Evolutionary conservation across 305 asterid genomes (phyloP).

Genomic region (Fraxinus xanthoxyloides): DNA sequence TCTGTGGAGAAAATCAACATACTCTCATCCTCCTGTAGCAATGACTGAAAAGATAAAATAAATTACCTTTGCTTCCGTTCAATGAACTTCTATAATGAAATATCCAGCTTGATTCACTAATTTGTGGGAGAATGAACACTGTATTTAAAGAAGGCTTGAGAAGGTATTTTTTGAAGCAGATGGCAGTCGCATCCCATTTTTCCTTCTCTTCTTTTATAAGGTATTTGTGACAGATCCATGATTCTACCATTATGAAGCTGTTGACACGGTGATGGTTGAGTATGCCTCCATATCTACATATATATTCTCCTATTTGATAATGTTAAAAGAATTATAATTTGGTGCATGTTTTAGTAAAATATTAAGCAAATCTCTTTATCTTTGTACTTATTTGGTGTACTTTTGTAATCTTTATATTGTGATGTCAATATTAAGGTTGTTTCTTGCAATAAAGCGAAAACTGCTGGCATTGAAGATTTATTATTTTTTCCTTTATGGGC

Average conservation of each 20-base stretch:
- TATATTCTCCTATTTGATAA: not conserved
- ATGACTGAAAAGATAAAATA: not conserved
- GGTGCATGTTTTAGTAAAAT: not conserved
- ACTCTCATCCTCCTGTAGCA: not conserved
- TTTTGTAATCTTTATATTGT: not conserved
- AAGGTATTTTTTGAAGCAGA: not conserved
- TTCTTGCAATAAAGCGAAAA: not conserved
- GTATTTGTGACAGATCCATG: not conserved
- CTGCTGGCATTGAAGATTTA: slow-evolving; percentile 14
- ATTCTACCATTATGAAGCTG: not conserved
- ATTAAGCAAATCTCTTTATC: not conserved
- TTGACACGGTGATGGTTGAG: not conserved
- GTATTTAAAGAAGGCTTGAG: not conserved
- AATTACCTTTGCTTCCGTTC: not conserved
- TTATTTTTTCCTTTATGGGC: slow-evolving; percentile 2
- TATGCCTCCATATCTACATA: not conserved
- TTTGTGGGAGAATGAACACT: not conserved
- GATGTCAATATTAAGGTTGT: slow-evolving; percentile 9
- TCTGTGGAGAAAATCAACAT: not conserved
- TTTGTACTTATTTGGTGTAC: not conserved
- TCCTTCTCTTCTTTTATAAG: not conserved
- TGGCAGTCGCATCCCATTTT: not conserved
- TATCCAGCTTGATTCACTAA: not conserved
- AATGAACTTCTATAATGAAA: not conserved
- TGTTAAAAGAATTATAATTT: not conserved